Percentiles rank a stretch among this genome's conserved stretches.
These are phyloP conservation scores for Suillus brevipes DNA, from an alignment of 768 basidiomycete species.

Conservation along the genomic window DNA sequence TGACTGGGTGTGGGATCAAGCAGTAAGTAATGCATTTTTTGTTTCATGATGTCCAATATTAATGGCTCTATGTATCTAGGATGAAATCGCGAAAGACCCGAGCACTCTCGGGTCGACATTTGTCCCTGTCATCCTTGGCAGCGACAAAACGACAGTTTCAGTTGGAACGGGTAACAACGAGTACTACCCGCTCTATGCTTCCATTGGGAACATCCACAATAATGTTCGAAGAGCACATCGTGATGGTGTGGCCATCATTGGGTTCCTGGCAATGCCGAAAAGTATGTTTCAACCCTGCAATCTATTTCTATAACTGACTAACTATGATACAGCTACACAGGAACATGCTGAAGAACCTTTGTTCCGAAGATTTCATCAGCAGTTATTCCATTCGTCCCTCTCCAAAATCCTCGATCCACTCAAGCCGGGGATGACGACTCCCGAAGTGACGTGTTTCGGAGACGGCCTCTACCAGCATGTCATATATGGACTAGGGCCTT, in stretches of 20 bases:
- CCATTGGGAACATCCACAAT: conserved; percentile 24
- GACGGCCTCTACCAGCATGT: too few relatives aligned
- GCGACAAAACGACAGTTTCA: conserved; percentile 30
- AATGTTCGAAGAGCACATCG: conserved; percentile 22
- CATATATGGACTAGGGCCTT: too few relatives aligned
- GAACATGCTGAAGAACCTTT: too few relatives aligned
- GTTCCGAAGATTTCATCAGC: too few relatives aligned
- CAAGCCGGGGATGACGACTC: too few relatives aligned
- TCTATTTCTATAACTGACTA: neutral
- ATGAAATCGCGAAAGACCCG: conserved; percentile 22
- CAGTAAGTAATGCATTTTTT: neutral
- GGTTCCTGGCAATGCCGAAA: conserved; percentile 31
- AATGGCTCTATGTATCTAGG: conserved; percentile 14
- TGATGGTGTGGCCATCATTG: conserved; percentile 18
- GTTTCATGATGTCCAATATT: neutral
- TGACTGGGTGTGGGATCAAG: neutral
- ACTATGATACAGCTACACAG: neutral
- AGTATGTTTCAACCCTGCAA: conserved; percentile 15
- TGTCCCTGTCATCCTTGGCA: conserved; percentile 24
- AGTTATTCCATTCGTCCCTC: too few relatives aligned
- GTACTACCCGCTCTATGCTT: conserved; percentile 27
- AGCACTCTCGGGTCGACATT: conserved; percentile 19
- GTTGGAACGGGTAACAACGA: conserved; percentile 26
- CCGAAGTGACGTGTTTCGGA: too few relatives aligned
- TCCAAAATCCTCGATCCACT: too few relatives aligned